Percentiles rank a stretch among this genome's conserved stretches.
Conservation (phyloP, 2,329 filamentous ascomycete genomes). For the Shiraia sp. region DNA sequence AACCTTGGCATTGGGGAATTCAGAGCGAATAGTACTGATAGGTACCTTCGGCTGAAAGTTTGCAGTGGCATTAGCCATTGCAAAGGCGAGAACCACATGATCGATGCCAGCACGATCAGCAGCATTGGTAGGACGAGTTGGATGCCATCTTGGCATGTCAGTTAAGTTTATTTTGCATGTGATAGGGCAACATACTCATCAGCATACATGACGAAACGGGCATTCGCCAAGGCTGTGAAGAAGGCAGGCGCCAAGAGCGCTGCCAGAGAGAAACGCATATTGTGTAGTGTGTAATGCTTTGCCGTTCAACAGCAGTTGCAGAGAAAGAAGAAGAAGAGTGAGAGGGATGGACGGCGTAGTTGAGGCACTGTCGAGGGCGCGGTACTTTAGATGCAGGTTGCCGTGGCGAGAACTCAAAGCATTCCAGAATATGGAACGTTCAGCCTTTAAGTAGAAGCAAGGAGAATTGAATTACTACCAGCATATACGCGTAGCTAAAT, state of each 20-base stretch:
- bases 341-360: neutral
- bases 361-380: neutral
- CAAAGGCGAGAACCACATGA: slow-evolving; percentile 42
- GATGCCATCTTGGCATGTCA: slow-evolving; percentile 33
- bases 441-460: neutral
- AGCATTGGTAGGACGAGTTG: slow-evolving; percentile 28
- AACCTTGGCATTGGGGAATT: slow-evolving; percentile 64
- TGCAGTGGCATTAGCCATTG: slow-evolving; percentile 47
- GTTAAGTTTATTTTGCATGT: neutral
- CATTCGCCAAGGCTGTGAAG: slow-evolving; percentile 17
- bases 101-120: slow-evolving; percentile 40
- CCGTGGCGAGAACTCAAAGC: slow-evolving; percentile 4
- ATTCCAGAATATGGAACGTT: slow-evolving; percentile 5
- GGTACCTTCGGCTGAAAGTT: slow-evolving; percentile 59
- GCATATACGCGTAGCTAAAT: no score
- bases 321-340: neutral
- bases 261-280: slow-evolving; percentile 24
- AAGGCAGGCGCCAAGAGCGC: slow-evolving; percentile 17
- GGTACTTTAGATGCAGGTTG: slow-evolving; percentile 4
- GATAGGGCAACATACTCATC: slow-evolving; percentile 26
- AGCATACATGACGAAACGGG: slow-evolving; percentile 38
- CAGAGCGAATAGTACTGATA: slow-evolving; percentile 54
- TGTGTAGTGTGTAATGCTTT: slow-evolving; percentile 2
- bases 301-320: slow-evolving; percentile 1
- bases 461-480: neutral